Conservation (phyloP, 148 eudicot species). For the Drosera capensis region DNA sequence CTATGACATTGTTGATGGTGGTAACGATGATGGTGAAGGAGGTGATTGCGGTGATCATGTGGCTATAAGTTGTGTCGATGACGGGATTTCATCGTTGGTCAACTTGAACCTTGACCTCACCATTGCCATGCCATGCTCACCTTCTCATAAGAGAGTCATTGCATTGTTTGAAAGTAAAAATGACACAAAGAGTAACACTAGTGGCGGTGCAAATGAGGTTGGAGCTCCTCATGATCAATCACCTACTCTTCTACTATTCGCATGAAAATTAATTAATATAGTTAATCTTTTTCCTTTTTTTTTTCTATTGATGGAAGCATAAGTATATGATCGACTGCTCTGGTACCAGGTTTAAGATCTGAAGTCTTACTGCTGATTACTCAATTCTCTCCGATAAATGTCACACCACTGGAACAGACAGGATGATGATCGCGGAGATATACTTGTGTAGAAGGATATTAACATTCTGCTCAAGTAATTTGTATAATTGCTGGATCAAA, state of each 20-base stretch:
- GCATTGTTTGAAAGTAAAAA: not conserved
- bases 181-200: not conserved
- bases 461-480: no score
- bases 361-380: no score
- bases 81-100: not conserved
- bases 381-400: no score
- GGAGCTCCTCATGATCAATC: not conserved
- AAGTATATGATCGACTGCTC: not conserved
- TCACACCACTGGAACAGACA: no score
- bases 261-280: not conserved
- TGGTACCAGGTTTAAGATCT: no score
- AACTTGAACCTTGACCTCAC: slow-evolving; percentile 29
- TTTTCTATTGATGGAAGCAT: not conserved
- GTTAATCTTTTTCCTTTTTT: no score
- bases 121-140: slow-evolving; percentile 12
- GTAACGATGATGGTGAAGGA: not conserved
- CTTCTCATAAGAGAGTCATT: slow-evolving; percentile 3
- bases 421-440: no score
- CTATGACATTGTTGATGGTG: not conserved
- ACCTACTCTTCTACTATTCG: not conserved
- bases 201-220: not conserved
- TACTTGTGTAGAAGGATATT: no score
- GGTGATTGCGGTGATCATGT: not conserved
- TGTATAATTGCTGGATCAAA: no score
- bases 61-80: not conserved